A percentile compares a stretch with the other conserved stretches of the same genome.
Evolutionary conservation across 345 rosid genomes (phyloP).

Genomic region (Salix exigua): DNA sequence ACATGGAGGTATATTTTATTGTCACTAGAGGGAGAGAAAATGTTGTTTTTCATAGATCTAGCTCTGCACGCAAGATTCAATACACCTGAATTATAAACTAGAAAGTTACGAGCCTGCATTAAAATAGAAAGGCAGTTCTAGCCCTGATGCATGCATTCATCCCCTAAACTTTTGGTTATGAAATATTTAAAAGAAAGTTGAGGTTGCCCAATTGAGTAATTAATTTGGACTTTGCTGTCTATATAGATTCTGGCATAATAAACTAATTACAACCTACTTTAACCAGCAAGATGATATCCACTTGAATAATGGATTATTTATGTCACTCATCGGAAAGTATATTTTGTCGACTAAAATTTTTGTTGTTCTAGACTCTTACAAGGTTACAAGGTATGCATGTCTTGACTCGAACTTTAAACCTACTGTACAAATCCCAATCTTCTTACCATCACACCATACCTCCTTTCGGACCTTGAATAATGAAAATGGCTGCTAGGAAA

Average conservation of each 20-base stretch:
- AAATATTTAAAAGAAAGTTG: background rate
- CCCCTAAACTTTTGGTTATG: background rate
- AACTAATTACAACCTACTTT: background rate
- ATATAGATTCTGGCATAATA: background rate
- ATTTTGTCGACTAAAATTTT: too few species aligned
- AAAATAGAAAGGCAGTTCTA: background rate
- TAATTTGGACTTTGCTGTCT: slow-evolving; percentile 18
- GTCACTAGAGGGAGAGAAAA: background rate
- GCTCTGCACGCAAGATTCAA: background rate
- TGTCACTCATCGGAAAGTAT: too few species aligned
- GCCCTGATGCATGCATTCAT: background rate
- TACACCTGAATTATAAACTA: background rate
- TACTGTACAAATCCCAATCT: too few species aligned
- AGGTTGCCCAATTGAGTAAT: background rate
- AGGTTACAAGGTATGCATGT: fast-evolving
- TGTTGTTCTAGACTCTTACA: too few species aligned
- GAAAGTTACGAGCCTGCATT: background rate
- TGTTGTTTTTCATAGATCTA: background rate
- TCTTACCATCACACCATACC: fast-evolving
- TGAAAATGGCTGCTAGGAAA: background rate
- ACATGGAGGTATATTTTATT: background rate
- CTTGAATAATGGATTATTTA: too few species aligned
- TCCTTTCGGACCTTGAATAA: too few species aligned
- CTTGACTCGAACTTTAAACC: fast-evolving
- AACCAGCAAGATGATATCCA: background rate